Evolutionary conservation across 164 flowering plant genomes (phyloP).

Genomic region (Liquidambar formosana): DNA sequence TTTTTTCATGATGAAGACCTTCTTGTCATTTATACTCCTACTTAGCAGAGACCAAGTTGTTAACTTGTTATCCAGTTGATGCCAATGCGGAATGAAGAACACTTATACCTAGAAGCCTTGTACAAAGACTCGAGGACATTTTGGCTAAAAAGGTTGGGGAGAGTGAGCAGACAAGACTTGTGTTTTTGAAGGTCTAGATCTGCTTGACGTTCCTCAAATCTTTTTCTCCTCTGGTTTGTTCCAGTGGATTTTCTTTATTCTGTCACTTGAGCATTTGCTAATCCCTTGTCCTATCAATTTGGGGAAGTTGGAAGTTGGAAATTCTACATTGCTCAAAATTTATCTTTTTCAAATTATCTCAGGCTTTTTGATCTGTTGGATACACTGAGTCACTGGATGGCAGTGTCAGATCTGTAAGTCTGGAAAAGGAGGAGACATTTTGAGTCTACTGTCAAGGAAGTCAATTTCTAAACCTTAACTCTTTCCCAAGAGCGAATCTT

Average conservation of each 20-base stretch:
- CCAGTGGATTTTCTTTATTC: too few relatives aligned
- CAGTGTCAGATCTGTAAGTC: not conserved
- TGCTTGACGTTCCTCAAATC: not conserved
- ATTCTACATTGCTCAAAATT: not conserved
- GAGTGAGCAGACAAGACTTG: not conserved
- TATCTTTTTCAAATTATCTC: not conserved
- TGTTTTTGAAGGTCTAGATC: not conserved
- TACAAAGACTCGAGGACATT: not conserved
- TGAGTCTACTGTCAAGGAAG: not conserved
- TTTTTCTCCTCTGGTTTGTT: not conserved
- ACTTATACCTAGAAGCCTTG: too few relatives aligned
- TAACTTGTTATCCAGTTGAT: not conserved
- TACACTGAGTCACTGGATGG: not conserved
- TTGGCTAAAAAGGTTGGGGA: not conserved
- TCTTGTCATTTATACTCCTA: not conserved
- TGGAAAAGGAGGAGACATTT: not conserved
- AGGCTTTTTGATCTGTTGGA: not conserved
- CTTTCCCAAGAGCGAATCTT: not conserved
- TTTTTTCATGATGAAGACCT: constrained; percentile 10
- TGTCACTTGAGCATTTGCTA: not conserved
- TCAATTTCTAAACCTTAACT: not conserved
- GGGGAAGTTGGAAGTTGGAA: not conserved
- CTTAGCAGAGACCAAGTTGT: not conserved
- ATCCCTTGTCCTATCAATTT: not conserved
- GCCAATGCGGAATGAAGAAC: not conserved